Base-by-base conservation (phyloP, 768 basidiomycete genomes). In the Boletales sp. region DNA sequence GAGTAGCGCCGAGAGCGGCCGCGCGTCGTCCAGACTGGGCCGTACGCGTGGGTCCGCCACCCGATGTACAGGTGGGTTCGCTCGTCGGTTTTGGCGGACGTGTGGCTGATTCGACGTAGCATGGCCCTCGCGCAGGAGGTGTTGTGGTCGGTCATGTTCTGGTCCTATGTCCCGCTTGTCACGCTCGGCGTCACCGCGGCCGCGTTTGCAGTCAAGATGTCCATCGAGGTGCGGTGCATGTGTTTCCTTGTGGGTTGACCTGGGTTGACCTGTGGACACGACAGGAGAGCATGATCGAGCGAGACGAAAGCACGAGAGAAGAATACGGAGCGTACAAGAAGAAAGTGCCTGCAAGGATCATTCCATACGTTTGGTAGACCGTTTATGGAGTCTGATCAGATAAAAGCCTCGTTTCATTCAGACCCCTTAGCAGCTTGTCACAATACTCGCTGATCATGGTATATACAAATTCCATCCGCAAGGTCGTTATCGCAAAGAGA, bases 21-120 rank as follows among this genome's bases (percentile, higher is more conserved):
- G 17, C 56, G 53, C 21, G 35, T 71, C 24, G 57, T 68, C 14
- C 52, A 55, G 27, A 62, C 55, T 10, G 68, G 69, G n/a, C 64
- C 66, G 1, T 68, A 67, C 41, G 53, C 56, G 14, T 55, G 59
- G 45, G 61, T 68, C 24, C 69, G 68, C 39, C 68, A 70, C 50
- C 65, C 63, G 1, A 24, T 65, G 29, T 67, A 66, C 39, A 44
- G 34, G 64, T 67, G 42, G 38, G 57, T 45, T 14, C 34, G 1
- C 31, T 27, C 6, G 18, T 32, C 3, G 31, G 3, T 17, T n/a
- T 17, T 5, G 24, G 7, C 24, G 24, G 13, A 41, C 15, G 14
- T 15, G n/a, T 11, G 12, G 17, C 7, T 10, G 34, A 34, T 10
- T 12, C 31, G 21, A 30, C 5, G 21, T 9, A 53, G 53, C 31